Evolutionary conservation across 805 yeast genomes (phyloP), one percentile per base, ranked within the genome.

Genomic region (Limtongia smithiae): DNA sequence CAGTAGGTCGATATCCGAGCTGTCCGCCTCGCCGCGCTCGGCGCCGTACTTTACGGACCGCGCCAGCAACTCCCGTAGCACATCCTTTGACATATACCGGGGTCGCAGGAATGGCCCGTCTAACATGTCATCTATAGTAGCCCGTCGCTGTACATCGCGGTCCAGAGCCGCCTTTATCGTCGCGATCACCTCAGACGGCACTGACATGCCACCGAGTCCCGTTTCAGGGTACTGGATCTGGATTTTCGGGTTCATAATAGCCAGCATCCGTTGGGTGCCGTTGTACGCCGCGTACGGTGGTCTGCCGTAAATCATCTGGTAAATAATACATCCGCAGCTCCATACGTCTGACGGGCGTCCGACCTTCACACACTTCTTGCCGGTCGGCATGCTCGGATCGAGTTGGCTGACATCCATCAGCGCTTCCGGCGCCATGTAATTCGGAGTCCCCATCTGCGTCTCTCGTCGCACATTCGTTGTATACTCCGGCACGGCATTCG

Each of bases 341-440:
- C 98, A 93, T 14, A 93, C 82, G 69, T 93, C 98, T 1, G 97
- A 85, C 0, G 97, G 96, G 60, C 82, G 83, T 1, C 97, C 97
- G 9, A 90, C 95, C 65, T 80, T 85, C 91, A 63, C 63, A 30
- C 59, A 41, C 35, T 40, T 45, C 41, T 48, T 83, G 70, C 32
- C 79, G 68, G 49, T 69, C 48, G 62, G 65, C 34, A 63, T 61
- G 4, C 64, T 50, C 28, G 68, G 71, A 44, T 66, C 72, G 5
- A 33, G 36, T 45, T 37, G 57, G 44, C 71, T 73, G 51, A 73
- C 79, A 65, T 84, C 94, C 38, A 83, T 74, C 51, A 91, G 69
- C 0, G 97, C 86, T 66, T 91, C 98, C 0, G 98, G 98, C 0
- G 98, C 96, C 97, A 91, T 93, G 65, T 91, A 93, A 65, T 85